These are phyloP conservation scores for Monascus purpureus DNA, from an alignment of 495 filamentous ascomycete species.

Conservation along the genomic window DNA sequence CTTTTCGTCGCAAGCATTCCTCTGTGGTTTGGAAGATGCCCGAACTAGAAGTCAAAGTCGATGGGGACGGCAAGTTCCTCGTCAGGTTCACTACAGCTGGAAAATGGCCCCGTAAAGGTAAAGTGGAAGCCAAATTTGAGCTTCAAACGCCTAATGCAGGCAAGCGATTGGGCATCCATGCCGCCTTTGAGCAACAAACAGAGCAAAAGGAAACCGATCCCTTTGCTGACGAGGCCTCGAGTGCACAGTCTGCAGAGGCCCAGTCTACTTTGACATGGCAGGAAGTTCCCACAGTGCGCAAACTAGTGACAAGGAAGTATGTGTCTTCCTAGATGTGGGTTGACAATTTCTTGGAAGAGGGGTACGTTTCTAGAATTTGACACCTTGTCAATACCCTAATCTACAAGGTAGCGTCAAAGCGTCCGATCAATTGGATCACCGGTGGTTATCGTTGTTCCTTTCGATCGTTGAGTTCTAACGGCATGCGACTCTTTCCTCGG, in stretches of 20 bases:
- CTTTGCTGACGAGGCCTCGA: slow-evolving; percentile 48
- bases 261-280: slow-evolving; percentile 48
- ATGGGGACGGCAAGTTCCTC: slow-evolving; percentile 52
- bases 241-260: slow-evolving; percentile 10
- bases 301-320: slow-evolving; percentile 69
- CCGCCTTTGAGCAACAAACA: slow-evolving; percentile 10
- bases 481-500: too few relatives aligned
- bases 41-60: slow-evolving; percentile 49
- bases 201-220: slow-evolving; percentile 40
- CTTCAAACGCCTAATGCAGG: slow-evolving; percentile 38
- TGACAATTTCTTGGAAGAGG: slow-evolving; percentile 1
- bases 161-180: slow-evolving; percentile 50
- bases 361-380: too few relatives aligned
- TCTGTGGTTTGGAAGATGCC: slow-evolving; percentile 80
- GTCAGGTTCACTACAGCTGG: slow-evolving; percentile 69
- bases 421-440: too few relatives aligned
- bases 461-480: too few relatives aligned
- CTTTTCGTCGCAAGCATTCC: slow-evolving; percentile 77
- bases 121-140: slow-evolving; percentile 74
- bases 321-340: slow-evolving; percentile 16
- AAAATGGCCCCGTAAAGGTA: slow-evolving; percentile 57
- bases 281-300: slow-evolving; percentile 55
- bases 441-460: too few relatives aligned
- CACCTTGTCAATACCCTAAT: too few relatives aligned
- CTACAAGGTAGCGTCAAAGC: too few relatives aligned